phyloP scores from a whole-genome alignment of 1,139 yeast species.

The Hanseniaspora sp. region DNA sequence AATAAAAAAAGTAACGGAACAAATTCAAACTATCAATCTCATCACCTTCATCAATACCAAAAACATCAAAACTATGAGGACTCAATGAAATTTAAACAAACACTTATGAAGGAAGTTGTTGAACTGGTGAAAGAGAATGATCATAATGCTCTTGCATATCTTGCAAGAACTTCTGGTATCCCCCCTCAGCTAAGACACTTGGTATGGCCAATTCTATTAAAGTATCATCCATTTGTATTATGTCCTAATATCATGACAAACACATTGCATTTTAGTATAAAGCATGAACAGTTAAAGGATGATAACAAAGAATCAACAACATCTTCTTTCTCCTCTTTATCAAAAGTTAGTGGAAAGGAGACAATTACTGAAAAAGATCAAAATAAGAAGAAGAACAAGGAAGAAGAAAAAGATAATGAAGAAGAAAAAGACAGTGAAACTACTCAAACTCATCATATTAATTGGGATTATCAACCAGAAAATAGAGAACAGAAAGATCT shows the following conservation, averaged over 20 bases:
- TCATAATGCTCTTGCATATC: slow-evolving; percentile 46
- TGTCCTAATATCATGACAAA: slow-evolving; percentile 64
- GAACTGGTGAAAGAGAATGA: slow-evolving; percentile 29
- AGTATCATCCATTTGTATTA: slow-evolving; percentile 74
- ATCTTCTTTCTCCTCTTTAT: no score
- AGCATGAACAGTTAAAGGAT: slow-evolving; percentile 15
- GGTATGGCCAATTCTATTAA: slow-evolving; percentile 76
- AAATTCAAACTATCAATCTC: neutral
- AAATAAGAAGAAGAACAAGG: no score
- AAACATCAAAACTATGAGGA: slow-evolving; percentile 12
- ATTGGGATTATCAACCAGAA: slow-evolving; percentile 19
- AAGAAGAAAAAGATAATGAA: slow-evolving; percentile 8
- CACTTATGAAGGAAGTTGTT: slow-evolving; percentile 23
- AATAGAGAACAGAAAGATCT: slow-evolving; percentile 20
- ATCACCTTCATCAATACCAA: slow-evolving; percentile 16
- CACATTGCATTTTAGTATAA: slow-evolving; percentile 19
- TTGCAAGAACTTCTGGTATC: slow-evolving; percentile 74
- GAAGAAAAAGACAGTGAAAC: neutral
- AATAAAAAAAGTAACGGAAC: neutral
- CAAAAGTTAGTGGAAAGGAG: slow-evolving; percentile 14
- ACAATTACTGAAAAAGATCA: no score
- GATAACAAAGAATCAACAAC: slow-evolving; percentile 6
- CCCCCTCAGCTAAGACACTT: slow-evolving; percentile 71
- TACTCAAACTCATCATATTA: neutral
- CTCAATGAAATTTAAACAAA: slow-evolving; percentile 21